A percentile compares a stretch with the other conserved stretches of the same genome.
Evolutionary conservation across 1,284 basidiomycete genomes (phyloP).

Genomic region (Earliella scabrosa): DNA sequence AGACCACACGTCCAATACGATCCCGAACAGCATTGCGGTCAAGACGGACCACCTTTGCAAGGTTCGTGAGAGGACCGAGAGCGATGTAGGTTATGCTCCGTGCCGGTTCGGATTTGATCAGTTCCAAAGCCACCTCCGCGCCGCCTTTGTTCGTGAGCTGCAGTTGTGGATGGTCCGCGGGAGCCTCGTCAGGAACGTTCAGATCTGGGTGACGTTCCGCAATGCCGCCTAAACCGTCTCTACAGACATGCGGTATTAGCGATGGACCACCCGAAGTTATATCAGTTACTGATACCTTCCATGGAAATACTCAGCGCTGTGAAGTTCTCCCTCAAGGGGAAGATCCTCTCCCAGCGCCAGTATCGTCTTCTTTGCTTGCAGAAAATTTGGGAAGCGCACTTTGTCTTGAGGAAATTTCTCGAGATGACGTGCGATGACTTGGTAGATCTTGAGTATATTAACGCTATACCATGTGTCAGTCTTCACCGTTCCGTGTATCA

Average conservation of each 20-base stretch:
- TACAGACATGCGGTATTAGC: conserved; percentile 33
- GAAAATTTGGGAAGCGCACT: conserved; percentile 66
- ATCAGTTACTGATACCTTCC: conserved; percentile 51
- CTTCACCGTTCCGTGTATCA: not conserved
- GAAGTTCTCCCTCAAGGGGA: conserved; percentile 79
- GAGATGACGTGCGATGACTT: conserved; percentile 72
- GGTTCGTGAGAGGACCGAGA: conserved; percentile 88
- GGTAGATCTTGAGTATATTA: conserved; percentile 84
- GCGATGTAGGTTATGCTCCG: conserved; percentile 83
- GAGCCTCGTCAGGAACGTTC: conserved; percentile 43
- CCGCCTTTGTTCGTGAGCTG: conserved; percentile 53
- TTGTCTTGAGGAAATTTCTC: conserved; percentile 57
- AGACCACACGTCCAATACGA: conserved; percentile 75
- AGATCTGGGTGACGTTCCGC: conserved; percentile 78
- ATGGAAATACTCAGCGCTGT: conserved; percentile 89
- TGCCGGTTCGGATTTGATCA: conserved; percentile 63
- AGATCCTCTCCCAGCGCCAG: conserved; percentile 69
- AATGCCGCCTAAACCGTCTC: conserved; percentile 85
- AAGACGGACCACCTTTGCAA: conserved; percentile 70
- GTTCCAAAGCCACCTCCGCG: conserved; percentile 68
- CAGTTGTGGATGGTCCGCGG: conserved; percentile 51
- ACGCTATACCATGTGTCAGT: conserved; percentile 41
- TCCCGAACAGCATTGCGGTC: conserved; percentile 61
- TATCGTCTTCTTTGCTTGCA: conserved; percentile 53
- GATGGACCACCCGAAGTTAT: not conserved